Conservation (phyloP, 495 filamentous ascomycete species). For the Aspergillus affinis region DNA sequence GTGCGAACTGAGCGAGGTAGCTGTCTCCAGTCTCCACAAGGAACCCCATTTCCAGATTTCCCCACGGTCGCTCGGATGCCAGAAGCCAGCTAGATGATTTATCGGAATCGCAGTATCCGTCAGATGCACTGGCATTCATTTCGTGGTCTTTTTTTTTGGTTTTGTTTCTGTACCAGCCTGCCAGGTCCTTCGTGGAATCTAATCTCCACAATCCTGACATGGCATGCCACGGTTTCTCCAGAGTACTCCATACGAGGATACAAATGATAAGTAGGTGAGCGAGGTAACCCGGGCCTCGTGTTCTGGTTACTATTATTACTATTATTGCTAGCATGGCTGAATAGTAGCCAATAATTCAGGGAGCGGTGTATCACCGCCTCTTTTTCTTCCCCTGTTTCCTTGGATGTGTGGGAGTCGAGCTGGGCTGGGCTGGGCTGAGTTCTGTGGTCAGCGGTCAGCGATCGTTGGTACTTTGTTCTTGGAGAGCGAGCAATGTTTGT, state of each 20-base stretch:
- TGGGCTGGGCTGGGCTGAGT: neutral
- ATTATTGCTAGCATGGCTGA: conserved; percentile 15
- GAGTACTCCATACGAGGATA: neutral
- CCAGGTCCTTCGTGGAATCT: neutral
- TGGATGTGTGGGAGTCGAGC: too few relatives aligned
- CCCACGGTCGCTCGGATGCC: neutral
- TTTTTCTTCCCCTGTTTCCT: conserved; percentile 8
- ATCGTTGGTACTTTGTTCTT: too few relatives aligned
- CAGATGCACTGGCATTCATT: neutral
- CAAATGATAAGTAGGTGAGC: too few relatives aligned
- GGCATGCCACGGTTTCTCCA: neutral
- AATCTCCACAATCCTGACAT: neutral
- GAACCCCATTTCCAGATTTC: too few relatives aligned
- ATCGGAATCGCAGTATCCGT: neutral
- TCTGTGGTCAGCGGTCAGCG: neutral
- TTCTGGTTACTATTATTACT: neutral
- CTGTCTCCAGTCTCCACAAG: too few relatives aligned
- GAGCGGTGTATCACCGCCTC: conserved; percentile 21
- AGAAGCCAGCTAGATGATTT: neutral
- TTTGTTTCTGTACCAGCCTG: neutral
- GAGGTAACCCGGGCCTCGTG: neutral
- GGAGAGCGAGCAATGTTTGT: too few relatives aligned
- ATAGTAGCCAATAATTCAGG: conserved; percentile 14
- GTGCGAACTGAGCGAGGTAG: too few relatives aligned
- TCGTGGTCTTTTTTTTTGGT: neutral